Evolutionary conservation across 768 basidiomycete genomes (phyloP).

Genomic region (Rhodocollybia butyracea): DNA sequence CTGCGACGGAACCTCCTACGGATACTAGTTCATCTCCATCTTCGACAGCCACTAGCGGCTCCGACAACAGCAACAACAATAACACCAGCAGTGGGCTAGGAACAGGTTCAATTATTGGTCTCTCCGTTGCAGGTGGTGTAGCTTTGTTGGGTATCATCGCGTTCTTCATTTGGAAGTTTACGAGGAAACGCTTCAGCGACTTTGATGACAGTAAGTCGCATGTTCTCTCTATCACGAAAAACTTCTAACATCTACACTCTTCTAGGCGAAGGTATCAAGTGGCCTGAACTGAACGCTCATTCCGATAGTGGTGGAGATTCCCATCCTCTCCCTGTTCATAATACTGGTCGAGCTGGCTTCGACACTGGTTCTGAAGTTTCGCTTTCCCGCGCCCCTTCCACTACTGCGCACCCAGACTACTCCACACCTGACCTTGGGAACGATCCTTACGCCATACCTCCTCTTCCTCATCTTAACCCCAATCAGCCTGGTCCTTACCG

Average conservation of each 20-base stretch:
- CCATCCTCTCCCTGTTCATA: slow-evolving; percentile 65
- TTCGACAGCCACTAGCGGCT: slow-evolving; percentile 22
- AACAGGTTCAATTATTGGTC: slow-evolving; percentile 73
- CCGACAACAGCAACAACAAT: slow-evolving; percentile 14
- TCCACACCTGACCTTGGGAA: slow-evolving; percentile 46
- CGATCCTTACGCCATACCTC: slow-evolving; percentile 84
- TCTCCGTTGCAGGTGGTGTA: slow-evolving; percentile 79
- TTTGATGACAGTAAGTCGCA: slow-evolving; percentile 74
- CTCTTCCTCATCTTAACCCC: slow-evolving; percentile 77
- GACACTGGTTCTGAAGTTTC: slow-evolving; percentile 62
- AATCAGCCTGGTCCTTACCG: slow-evolving; percentile 58
- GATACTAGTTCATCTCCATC: slow-evolving; percentile 21
- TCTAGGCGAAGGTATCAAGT: slow-evolving; percentile 82
- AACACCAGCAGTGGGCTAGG: slow-evolving; percentile 40
- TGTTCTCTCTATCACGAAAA: not conserved
- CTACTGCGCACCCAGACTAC: slow-evolving; percentile 37
- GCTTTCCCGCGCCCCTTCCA: slow-evolving; percentile 49
- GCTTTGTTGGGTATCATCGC: slow-evolving; percentile 66
- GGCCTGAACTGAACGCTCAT: slow-evolving; percentile 83
- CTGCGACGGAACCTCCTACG: slow-evolving; percentile 8
- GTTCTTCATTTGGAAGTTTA: slow-evolving; percentile 87
- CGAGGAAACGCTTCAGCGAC: slow-evolving; percentile 69
- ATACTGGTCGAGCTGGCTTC: slow-evolving; percentile 71
- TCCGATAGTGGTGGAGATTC: slow-evolving; percentile 39
- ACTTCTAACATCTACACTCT: slow-evolving; percentile 8